Percentiles rank a stretch among this genome's conserved stretches.
These are phyloP conservation scores for Paecilomyces formosus DNA, from an alignment of 2,329 filamentous ascomycete species.

Conservation along the genomic window DNA sequence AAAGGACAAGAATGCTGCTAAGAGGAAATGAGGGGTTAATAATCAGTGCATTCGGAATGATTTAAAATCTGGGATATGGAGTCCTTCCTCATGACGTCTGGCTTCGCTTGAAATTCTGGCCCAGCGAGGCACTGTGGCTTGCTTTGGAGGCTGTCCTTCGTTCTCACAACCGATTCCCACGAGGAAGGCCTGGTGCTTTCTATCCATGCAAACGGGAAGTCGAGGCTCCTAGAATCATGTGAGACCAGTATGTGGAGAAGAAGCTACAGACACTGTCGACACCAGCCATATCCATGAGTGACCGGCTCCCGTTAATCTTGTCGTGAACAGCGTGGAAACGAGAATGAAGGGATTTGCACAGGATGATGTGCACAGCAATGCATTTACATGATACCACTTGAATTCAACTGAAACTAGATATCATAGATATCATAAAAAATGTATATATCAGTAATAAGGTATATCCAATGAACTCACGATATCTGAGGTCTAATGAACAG, in stretches of 20 bases:
- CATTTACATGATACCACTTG: background rate
- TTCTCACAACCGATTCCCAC: too few relatives aligned
- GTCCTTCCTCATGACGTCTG: background rate
- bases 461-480: background rate
- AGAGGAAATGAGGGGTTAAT: constrained; percentile 23
- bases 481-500: background rate
- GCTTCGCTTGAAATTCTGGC: background rate
- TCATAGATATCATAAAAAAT: background rate
- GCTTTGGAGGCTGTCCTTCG: too few relatives aligned
- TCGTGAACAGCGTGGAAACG: background rate
- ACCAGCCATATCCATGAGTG: too few relatives aligned
- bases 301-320: too few relatives aligned
- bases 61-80: background rate
- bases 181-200: too few relatives aligned
- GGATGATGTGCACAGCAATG: background rate
- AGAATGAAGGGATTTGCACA: background rate
- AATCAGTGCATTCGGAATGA: constrained; percentile 9
- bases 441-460: background rate
- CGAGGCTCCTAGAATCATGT: too few relatives aligned
- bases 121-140: too few relatives aligned
- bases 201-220: too few relatives aligned
- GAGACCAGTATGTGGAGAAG: too few relatives aligned
- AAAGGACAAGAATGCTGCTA: constrained; percentile 26
- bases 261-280: too few relatives aligned
- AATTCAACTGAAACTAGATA: background rate